These are phyloP conservation scores for Pichia californica DNA, from an alignment of 805 yeast species.

Conservation along the genomic window DNA sequence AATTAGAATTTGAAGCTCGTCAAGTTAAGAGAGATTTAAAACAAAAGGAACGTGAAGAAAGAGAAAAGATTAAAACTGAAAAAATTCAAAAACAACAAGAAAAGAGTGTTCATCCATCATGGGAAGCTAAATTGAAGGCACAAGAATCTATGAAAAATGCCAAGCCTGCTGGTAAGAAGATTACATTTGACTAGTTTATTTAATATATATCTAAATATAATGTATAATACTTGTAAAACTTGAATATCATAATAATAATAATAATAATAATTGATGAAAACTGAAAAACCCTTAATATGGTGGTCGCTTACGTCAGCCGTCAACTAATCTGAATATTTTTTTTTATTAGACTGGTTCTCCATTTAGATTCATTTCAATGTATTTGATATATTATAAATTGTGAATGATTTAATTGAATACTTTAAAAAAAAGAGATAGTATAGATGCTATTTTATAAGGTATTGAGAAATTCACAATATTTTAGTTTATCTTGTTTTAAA, in stretches of 20 bases:
- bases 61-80: constrained; percentile 12
- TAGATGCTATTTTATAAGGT: background rate
- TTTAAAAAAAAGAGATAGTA: no score
- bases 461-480: background rate
- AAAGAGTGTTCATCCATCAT: constrained; percentile 77
- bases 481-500: background rate
- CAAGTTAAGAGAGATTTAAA: constrained; percentile 57
- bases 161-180: constrained; percentile 80
- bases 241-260: no score
- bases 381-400: no score
- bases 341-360: no score
- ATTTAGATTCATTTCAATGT: no score
- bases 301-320: no score
- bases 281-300: background rate
- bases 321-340: no score
- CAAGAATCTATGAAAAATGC: constrained; percentile 59
- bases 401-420: no score
- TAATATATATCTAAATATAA: no score
- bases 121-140: constrained; percentile 83
- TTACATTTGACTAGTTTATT: constrained; percentile 50
- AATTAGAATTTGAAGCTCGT: constrained; percentile 66
- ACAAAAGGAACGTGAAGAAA: constrained; percentile 24
- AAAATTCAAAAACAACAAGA: constrained; percentile 14
- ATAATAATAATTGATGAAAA: no score
- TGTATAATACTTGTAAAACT: no score